These are phyloP conservation scores for Geotrichum klebahnii DNA, from an alignment of 1,139 yeast genomes.

Conservation along the genomic window DNA sequence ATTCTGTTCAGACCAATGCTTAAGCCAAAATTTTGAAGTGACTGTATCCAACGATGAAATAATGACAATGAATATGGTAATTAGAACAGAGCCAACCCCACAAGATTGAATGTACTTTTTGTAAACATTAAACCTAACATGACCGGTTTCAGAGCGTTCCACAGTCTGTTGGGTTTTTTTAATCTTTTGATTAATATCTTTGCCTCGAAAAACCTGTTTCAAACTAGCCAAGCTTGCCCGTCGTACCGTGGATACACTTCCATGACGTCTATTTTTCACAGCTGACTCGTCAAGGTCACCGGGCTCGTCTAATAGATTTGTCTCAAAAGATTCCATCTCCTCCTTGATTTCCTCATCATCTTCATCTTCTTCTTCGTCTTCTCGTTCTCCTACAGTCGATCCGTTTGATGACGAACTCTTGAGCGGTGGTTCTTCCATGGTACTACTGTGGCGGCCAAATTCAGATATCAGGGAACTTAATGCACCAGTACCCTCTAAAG, in stretches of 20 bases:
- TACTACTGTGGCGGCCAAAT: conserved; percentile 36
- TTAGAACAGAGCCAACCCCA: conserved; percentile 59
- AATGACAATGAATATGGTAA: conserved; percentile 45
- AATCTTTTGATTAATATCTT: conserved; percentile 35
- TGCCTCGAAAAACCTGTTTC: conserved; percentile 38
- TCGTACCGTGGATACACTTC: conserved; percentile 49
- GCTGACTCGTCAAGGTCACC: conserved; percentile 12
- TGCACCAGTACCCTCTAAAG: conserved; percentile 29
- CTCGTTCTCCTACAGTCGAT: conserved; percentile 9
- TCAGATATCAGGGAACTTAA: conserved; percentile 35
- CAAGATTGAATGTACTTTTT: conserved; percentile 77
- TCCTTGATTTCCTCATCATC: conserved; percentile 1
- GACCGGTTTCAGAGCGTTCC: conserved; percentile 81
- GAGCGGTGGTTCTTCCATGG: not conserved
- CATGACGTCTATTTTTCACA: conserved; percentile 21
- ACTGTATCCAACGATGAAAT: conserved; percentile 50
- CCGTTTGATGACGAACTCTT: conserved; percentile 2
- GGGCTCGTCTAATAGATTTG: not conserved
- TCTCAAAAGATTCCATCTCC: not conserved
- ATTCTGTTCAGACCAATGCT: conserved; percentile 90
- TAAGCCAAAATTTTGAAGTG: conserved; percentile 75
- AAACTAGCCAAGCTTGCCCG: conserved; percentile 65
- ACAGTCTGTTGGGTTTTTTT: conserved; percentile 32
- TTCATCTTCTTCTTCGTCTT: conserved; percentile 1
- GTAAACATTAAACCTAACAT: conserved; percentile 83